Evolutionary conservation across 2,329 filamentous ascomycete genomes (phyloP).

Genomic region (Talaromyces sp.): DNA sequence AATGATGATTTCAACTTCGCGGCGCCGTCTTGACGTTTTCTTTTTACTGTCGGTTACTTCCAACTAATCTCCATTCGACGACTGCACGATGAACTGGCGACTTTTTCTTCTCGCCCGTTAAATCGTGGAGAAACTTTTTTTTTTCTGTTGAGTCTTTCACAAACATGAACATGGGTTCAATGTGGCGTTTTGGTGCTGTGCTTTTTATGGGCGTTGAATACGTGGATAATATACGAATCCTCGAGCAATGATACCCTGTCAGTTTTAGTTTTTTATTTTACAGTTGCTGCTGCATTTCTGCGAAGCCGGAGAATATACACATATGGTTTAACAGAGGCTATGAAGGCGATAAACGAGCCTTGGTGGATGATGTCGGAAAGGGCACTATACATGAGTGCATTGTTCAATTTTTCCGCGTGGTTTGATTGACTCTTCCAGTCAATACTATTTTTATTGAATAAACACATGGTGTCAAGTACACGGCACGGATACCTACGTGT

Average conservation of each 20-base stretch:
- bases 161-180: constrained; percentile 6
- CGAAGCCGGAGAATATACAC: constrained; percentile 12
- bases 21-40: not conserved
- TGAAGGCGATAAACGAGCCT: constrained; percentile 23
- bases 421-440: constrained; percentile 4
- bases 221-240: constrained; percentile 40
- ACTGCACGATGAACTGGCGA: not conserved
- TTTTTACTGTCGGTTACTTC: not conserved
- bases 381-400: constrained; percentile 13
- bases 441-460: constrained; percentile 16
- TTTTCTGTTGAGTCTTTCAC: not conserved
- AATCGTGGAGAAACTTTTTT: not conserved
- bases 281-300: constrained; percentile 12
- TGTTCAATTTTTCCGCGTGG: not conserved
- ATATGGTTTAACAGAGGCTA: constrained; percentile 3
- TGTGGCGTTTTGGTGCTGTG: constrained; percentile 6
- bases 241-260: constrained; percentile 38
- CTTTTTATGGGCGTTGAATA: constrained; percentile 27
- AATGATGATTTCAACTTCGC: not conserved
- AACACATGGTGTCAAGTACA: constrained; percentile 23
- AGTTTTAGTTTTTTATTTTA: constrained; percentile 19
- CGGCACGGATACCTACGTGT: constrained; percentile 23
- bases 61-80: not conserved
- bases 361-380: constrained; percentile 15
- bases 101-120: not conserved